Conservation (phyloP, 2,329 filamentous ascomycete genomes). For the Calonectria montana region DNA sequence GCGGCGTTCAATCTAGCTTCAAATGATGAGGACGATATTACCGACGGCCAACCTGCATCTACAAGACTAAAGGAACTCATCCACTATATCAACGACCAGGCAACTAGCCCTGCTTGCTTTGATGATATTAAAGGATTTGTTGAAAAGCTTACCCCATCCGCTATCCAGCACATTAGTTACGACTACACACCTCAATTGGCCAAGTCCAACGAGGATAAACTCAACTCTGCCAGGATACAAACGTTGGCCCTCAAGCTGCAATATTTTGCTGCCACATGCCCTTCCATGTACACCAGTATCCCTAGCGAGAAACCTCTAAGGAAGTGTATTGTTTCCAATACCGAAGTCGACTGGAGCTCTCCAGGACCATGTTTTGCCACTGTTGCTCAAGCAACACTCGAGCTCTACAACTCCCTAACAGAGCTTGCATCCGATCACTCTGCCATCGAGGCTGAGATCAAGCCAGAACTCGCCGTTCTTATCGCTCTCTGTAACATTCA, state of each 20-base stretch:
- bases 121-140: slow-evolving; percentile 60
- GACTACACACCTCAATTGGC: slow-evolving; percentile 49
- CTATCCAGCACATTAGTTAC: slow-evolving; percentile 54
- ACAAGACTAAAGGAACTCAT: slow-evolving; percentile 49
- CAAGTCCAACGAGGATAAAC: slow-evolving; percentile 38
- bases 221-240: slow-evolving; percentile 41
- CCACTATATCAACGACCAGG: slow-evolving; percentile 51
- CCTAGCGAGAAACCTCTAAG: slow-evolving; percentile 33
- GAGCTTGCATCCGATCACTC: slow-evolving; percentile 20
- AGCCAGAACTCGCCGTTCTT: slow-evolving; percentile 50
- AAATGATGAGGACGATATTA: slow-evolving; percentile 44
- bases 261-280: slow-evolving; percentile 57
- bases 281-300: slow-evolving; percentile 35
- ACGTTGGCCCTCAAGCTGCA: slow-evolving; percentile 56
- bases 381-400: slow-evolving; percentile 38
- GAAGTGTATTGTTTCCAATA: slow-evolving; percentile 40
- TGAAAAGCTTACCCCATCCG: slow-evolving; percentile 53
- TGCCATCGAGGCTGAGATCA: slow-evolving; percentile 39
- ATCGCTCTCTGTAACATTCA: slow-evolving; percentile 50
- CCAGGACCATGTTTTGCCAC: slow-evolving; percentile 39
- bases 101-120: slow-evolving; percentile 55
- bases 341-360: slow-evolving; percentile 29
- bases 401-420: slow-evolving; percentile 30
- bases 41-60: slow-evolving; percentile 42
- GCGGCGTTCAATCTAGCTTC: slow-evolving; percentile 50